Evolutionary conservation across 1,284 basidiomycete genomes (phyloP).

Genomic region (Leccinum huronense): DNA sequence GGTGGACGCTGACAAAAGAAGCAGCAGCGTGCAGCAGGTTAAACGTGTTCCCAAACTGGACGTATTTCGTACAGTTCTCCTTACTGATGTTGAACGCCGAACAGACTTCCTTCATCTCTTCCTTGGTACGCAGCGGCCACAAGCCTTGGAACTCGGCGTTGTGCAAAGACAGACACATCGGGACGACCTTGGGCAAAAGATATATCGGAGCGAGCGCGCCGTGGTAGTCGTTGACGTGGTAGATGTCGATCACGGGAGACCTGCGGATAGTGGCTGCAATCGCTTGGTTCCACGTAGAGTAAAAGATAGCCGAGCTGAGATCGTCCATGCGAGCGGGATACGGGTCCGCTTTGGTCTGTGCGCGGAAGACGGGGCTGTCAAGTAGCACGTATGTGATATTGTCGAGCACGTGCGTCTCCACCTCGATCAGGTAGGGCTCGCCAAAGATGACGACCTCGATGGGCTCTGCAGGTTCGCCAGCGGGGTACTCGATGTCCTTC

Average conservation of each 20-base stretch:
- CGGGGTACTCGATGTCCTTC: conserved; percentile 87
- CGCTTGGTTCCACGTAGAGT: conserved; percentile 96
- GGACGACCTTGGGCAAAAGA: conserved; percentile 84
- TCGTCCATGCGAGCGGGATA: conserved; percentile 97
- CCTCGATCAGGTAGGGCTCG: conserved; percentile 91
- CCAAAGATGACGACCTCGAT: conserved; percentile 96
- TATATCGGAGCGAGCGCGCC: conserved; percentile 89
- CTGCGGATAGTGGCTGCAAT: conserved; percentile 87
- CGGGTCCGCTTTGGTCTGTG: conserved; percentile 90
- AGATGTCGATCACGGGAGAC: conserved; percentile 83
- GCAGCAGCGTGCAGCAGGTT: conserved; percentile 90
- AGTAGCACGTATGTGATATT: conserved; percentile 93
- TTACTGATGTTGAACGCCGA: conserved; percentile 96
- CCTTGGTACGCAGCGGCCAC: conserved; percentile 92
- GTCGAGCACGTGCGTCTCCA: conserved; percentile 87
- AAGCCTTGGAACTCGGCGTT: conserved; percentile 96
- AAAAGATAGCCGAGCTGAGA: conserved; percentile 91
- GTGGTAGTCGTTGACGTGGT: conserved; percentile 90
- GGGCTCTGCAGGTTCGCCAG: conserved; percentile 86
- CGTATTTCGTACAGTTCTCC: conserved; percentile 91
- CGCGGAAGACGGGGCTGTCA: conserved; percentile 92
- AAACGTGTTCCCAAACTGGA: conserved; percentile 96
- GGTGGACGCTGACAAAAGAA: conserved; percentile 87
- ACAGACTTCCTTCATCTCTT: conserved; percentile 96
- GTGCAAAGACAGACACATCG: conserved; percentile 89